Percentiles rank a stretch among this genome's conserved stretches.
These are phyloP conservation scores for Drosera capensis DNA, from an alignment of 148 eudicot genomes.

Conservation along the genomic window DNA sequence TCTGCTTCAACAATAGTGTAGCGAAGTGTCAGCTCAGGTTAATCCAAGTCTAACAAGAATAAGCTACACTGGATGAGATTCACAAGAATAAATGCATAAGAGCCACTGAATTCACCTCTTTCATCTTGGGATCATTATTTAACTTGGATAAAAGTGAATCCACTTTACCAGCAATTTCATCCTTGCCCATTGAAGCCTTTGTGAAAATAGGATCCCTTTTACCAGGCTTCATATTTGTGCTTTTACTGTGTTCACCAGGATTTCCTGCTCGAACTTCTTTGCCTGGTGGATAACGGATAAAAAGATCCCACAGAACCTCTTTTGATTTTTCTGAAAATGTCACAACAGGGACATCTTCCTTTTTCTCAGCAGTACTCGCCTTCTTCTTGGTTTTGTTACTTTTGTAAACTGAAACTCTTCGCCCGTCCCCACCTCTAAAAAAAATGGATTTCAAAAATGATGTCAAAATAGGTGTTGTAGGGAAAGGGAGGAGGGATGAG, in stretches of 20 bases:
- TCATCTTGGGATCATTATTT: conserved; percentile 21
- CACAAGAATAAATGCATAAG: neutral
- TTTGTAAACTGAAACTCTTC: conserved; percentile 45
- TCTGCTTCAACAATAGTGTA: conserved; percentile 25
- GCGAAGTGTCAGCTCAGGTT: neutral
- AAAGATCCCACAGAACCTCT: conserved; percentile 46
- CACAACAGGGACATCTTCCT: conserved; percentile 22
- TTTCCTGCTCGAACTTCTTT: conserved; percentile 28
- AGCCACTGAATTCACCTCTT: conserved; percentile 30
- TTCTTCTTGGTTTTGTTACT: conserved; percentile 22
- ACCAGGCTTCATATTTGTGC: conserved; percentile 8
- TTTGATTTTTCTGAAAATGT: conserved; percentile 51
- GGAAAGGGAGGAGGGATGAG: too few species aligned
- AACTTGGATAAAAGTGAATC: conserved; percentile 24
- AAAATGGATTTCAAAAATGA: too few species aligned
- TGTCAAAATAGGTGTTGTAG: too few species aligned
- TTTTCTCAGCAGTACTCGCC: conserved; percentile 8
- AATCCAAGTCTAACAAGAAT: neutral
- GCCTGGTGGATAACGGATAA: conserved; percentile 64
- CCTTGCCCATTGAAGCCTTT: conserved; percentile 31
- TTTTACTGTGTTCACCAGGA: conserved; percentile 14
- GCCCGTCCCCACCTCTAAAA: conserved; percentile 39
- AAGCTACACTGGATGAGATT: neutral
- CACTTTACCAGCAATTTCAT: conserved; percentile 37
- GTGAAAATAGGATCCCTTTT: conserved; percentile 34